Evolutionary conservation across 768 basidiomycete species (phyloP).

Genomic region (Asterophora parasitica): DNA sequence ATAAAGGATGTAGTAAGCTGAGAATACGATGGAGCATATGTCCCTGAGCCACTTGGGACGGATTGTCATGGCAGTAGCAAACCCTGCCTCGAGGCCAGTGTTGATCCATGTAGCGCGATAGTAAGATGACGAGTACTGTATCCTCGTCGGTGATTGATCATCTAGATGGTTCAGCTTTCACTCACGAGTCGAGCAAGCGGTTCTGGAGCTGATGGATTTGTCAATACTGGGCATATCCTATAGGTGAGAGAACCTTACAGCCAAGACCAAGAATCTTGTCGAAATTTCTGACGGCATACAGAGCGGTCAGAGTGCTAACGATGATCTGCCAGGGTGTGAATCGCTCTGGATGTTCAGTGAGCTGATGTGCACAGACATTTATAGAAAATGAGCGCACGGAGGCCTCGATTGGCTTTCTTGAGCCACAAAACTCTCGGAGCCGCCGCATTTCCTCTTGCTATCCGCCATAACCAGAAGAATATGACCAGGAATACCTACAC

Average conservation of each 20-base stretch:
- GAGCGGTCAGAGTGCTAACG: conserved; percentile 74
- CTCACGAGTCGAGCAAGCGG: conserved; percentile 83
- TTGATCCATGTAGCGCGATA: conserved; percentile 95
- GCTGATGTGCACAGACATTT: background rate
- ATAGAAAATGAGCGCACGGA: conserved; percentile 42
- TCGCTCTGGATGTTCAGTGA: conserved; percentile 40
- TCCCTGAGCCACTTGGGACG: conserved; percentile 90
- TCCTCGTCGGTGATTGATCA: background rate
- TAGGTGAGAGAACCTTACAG: conserved; percentile 42
- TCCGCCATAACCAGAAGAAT: conserved; percentile 86
- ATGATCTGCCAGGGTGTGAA: conserved; percentile 98
- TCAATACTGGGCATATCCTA: background rate
- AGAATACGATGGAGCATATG: conserved; percentile 79
- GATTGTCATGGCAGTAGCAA: conserved; percentile 92
- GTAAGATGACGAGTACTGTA: conserved; percentile 85
- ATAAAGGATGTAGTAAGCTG: conserved; percentile 80
- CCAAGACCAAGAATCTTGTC: conserved; percentile 82
- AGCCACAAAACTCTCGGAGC: conserved; percentile 70
- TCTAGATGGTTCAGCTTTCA: conserved; percentile 3
- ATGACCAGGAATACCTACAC: conserved; percentile 83
- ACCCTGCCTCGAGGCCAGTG: conserved; percentile 95
- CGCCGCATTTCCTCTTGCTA: conserved; percentile 56
- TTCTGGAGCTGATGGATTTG: conserved; percentile 67
- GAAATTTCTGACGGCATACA: conserved; percentile 81
- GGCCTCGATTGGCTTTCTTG: conserved; percentile 47